phyloP scores from a whole-genome alignment of 179 eudicot species.

The Amaranthus tricolor region DNA sequence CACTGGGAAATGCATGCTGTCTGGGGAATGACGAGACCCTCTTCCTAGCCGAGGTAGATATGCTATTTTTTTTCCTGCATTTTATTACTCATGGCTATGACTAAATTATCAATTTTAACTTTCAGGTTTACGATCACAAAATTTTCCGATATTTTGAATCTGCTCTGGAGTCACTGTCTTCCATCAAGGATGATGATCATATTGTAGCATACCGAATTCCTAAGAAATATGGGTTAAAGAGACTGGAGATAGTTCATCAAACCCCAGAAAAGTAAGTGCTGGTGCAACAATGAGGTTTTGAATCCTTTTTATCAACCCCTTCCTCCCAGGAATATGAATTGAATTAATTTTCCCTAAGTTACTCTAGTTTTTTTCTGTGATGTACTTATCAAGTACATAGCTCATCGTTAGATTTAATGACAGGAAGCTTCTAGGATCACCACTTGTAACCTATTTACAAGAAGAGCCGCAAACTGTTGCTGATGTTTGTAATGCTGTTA shows the following conservation, averaged over 20 bases:
- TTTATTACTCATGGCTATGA: neutral
- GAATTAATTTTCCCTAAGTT: neutral
- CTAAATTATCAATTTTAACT: slow-evolving; percentile 19
- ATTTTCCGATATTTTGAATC: slow-evolving; percentile 63
- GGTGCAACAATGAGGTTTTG: neutral
- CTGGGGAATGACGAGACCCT: slow-evolving; percentile 71
- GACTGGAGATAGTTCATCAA: slow-evolving; percentile 77
- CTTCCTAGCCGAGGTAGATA: slow-evolving; percentile 89
- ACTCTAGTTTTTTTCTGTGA: neutral
- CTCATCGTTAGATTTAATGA: slow-evolving; percentile 42
- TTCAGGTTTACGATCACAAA: slow-evolving; percentile 73
- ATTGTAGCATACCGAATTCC: slow-evolving; percentile 90
- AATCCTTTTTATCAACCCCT: neutral
- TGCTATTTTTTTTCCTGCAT: slow-evolving; percentile 4
- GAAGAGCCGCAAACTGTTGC: slow-evolving; percentile 52
- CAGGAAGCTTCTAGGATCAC: slow-evolving; percentile 74
- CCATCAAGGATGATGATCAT: slow-evolving; percentile 81
- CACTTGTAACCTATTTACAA: slow-evolving; percentile 67
- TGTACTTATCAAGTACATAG: slow-evolving; percentile 11
- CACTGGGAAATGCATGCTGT: slow-evolving; percentile 65
- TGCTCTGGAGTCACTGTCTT: slow-evolving; percentile 55
- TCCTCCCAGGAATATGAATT: neutral
- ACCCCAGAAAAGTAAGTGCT: slow-evolving; percentile 59
- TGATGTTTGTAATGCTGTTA: slow-evolving; percentile 57
- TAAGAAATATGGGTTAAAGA: slow-evolving; percentile 48